Evolutionary conservation across 225 moss, liverwort and hornwort genomes (phyloP).

Genomic region (Physcomitrellopsis africana): DNA sequence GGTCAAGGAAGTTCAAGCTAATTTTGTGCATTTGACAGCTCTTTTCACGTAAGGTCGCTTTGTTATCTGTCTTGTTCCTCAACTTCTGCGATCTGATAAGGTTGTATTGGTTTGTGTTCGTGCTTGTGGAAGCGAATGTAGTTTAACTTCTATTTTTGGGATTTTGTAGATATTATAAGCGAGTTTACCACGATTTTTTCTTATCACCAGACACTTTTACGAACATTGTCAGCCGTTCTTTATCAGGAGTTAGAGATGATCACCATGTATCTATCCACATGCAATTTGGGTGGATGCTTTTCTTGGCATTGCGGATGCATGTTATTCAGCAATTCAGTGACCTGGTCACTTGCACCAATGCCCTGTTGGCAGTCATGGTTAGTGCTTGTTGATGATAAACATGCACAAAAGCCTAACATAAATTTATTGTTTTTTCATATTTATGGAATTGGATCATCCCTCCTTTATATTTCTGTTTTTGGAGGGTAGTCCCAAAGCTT

Average conservation of each 20-base stretch:
- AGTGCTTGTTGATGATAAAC: conserved; percentile 14
- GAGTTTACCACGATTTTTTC: conserved; percentile 88
- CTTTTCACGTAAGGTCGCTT: conserved; percentile 76
- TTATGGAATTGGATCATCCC: background rate
- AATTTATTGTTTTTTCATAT: conserved; percentile 5
- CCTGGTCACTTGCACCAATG: conserved; percentile 94
- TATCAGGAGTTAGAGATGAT: conserved; percentile 57
- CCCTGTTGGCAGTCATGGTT: conserved; percentile 91
- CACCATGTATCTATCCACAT: conserved; percentile 72
- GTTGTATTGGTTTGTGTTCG: conserved; percentile 11
- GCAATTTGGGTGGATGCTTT: conserved; percentile 99
- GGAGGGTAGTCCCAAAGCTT: background rate
- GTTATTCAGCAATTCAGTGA: conserved; percentile 81
- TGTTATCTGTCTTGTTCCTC: conserved; percentile 2
- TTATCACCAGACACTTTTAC: conserved; percentile 62
- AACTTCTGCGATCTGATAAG: background rate
- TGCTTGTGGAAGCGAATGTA: conserved; percentile 4
- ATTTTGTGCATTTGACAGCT: conserved; percentile 88
- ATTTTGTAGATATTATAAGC: conserved; percentile 84
- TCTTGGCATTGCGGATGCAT: conserved; percentile 85
- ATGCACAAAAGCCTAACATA: background rate
- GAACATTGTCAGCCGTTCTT: conserved; percentile 57
- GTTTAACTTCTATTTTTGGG: background rate
- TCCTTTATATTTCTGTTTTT: background rate
- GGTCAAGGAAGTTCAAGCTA: conserved; percentile 93